These are phyloP conservation scores for Nicotiana otophora DNA, from an alignment of 257 asterid species.

Conservation along the genomic window DNA sequence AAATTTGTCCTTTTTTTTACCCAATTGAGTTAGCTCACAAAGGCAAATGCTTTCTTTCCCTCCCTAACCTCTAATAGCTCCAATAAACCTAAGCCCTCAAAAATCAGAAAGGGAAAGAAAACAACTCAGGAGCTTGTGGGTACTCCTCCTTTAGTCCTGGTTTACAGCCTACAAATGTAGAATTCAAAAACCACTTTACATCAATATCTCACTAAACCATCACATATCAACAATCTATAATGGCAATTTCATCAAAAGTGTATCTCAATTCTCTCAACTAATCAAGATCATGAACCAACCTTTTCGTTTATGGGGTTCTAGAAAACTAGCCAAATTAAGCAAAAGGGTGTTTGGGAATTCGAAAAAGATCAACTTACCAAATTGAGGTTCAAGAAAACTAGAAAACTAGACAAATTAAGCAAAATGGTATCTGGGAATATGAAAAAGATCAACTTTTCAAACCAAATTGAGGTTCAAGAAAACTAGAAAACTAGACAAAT, in stretches of 20 bases:
- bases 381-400: background rate
- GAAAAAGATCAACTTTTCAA: background rate
- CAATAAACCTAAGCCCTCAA: conserved; percentile 16
- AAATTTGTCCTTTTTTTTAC: background rate
- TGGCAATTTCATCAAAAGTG: conserved; percentile 7
- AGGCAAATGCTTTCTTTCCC: conserved; percentile 54
- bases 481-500: background rate
- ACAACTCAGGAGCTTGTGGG: conserved; percentile 54
- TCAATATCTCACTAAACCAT: conserved; percentile 32
- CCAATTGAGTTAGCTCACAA: conserved; percentile 20
- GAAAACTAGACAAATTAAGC: background rate
- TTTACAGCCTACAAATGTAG: conserved; percentile 5
- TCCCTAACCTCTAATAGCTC: conserved; percentile 36
- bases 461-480: background rate
- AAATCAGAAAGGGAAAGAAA: conserved; percentile 61
- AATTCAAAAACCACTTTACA: conserved; percentile 17
- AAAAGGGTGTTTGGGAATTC: background rate
- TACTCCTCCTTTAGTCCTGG: background rate
- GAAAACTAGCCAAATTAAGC: background rate
- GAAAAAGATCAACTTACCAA: background rate
- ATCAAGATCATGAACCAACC: background rate
- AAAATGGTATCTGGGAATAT: background rate
- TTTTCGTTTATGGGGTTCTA: background rate
- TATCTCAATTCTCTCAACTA: background rate
- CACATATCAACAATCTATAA: background rate